phyloP scores from a whole-genome alignment of 1,139 yeast species.

The Geotrichum bryndzae region DNA sequence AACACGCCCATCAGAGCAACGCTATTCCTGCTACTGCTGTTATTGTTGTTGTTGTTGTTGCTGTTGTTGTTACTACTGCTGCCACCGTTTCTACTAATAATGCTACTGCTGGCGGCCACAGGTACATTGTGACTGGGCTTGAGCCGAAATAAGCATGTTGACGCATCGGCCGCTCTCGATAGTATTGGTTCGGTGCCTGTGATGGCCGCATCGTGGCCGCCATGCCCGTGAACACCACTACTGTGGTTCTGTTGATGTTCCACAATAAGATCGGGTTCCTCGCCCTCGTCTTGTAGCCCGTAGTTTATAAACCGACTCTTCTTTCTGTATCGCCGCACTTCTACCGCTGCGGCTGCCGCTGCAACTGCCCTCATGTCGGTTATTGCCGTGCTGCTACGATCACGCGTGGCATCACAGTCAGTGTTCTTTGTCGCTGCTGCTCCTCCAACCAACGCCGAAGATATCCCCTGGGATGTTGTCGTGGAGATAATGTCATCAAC shows the following conservation, averaged over 20 bases:
- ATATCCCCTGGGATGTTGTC: neutral
- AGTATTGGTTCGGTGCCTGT: neutral
- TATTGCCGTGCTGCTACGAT: neutral
- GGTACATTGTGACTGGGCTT: neutral
- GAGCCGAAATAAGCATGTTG: neutral
- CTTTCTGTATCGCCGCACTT: neutral
- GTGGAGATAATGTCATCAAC: neutral
- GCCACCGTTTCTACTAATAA: neutral
- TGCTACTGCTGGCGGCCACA: neutral
- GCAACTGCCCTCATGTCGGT: neutral
- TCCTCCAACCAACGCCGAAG: neutral
- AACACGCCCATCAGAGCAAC: neutral
- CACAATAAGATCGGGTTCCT: neutral
- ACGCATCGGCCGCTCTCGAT: neutral
- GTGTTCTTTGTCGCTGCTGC: neutral
- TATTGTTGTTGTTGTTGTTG: neutral
- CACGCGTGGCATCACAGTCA: neutral
- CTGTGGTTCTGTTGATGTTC: neutral
- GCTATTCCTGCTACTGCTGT: neutral
- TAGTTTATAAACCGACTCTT: neutral
- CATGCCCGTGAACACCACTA: neutral
- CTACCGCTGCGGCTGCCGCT: neutral
- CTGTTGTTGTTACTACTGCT: neutral
- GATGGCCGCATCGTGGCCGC: neutral
- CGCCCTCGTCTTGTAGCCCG: neutral